Conservation (phyloP, 768 basidiomycete genomes). For the Suillus bovinus region DNA sequence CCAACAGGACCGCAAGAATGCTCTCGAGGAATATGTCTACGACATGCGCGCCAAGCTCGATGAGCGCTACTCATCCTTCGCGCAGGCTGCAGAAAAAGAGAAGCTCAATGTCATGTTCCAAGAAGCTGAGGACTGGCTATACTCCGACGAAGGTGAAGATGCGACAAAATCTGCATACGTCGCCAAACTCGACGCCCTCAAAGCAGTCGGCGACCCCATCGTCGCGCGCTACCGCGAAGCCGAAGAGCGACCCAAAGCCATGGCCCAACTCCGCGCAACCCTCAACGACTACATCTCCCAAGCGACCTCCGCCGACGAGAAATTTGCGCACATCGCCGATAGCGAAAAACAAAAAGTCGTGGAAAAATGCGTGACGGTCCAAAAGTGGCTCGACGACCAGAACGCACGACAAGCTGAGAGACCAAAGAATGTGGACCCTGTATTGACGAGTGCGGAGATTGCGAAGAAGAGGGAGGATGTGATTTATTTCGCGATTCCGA, state of each 20-base stretch:
- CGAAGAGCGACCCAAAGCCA: slow-evolving; percentile 76
- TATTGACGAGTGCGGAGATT: slow-evolving; percentile 80
- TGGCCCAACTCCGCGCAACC: slow-evolving; percentile 79
- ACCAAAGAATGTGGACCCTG: slow-evolving; percentile 85
- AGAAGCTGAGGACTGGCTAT: slow-evolving; percentile 95
- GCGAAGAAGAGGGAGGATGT: slow-evolving; percentile 91
- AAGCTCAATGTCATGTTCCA: slow-evolving; percentile 68
- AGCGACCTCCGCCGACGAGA: slow-evolving; percentile 83
- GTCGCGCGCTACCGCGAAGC: slow-evolving; percentile 77
- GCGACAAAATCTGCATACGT: slow-evolving; percentile 96
- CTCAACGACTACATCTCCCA: slow-evolving; percentile 84
- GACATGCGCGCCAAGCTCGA: slow-evolving; percentile 93
- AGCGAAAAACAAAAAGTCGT: slow-evolving; percentile 85
- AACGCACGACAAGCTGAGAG: slow-evolving; percentile 83
- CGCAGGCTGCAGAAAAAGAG: slow-evolving; percentile 74
- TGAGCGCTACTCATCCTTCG: slow-evolving; percentile 77
- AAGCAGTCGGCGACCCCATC: slow-evolving; percentile 86
- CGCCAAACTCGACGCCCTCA: slow-evolving; percentile 76
- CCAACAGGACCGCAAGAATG: slow-evolving; percentile 91
- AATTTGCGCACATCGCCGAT: slow-evolving; percentile 85
- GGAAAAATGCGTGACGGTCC: slow-evolving; percentile 86
- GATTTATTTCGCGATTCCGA: slow-evolving; percentile 85
- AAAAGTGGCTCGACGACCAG: slow-evolving; percentile 97
- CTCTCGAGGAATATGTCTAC: slow-evolving; percentile 98
- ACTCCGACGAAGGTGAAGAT: slow-evolving; percentile 95